These are phyloP conservation scores for Verticillium albo-atrum DNA, from an alignment of 2,329 filamentous ascomycete genomes.

Conservation along the genomic window DNA sequence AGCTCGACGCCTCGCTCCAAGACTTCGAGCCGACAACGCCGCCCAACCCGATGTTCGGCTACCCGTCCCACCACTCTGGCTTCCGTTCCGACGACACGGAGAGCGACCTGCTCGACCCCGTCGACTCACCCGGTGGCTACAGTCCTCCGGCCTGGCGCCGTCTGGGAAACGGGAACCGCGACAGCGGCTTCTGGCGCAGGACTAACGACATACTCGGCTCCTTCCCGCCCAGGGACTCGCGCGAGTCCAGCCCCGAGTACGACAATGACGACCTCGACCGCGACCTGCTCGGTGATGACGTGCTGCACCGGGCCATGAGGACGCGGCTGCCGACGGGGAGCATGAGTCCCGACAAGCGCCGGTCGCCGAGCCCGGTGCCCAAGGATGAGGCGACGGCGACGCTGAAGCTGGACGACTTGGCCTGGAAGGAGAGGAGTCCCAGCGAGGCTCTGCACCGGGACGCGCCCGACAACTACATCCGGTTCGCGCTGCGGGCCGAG, in stretches of 20 bases:
- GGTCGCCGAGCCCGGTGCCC: constrained; percentile 40
- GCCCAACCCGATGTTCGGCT: constrained; percentile 24
- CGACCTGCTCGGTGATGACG: constrained; percentile 28
- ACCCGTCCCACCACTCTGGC: constrained; percentile 36
- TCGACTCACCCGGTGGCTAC: constrained; percentile 52
- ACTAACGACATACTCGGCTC: constrained; percentile 48
- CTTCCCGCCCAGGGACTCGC: constrained; percentile 25
- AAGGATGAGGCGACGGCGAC: constrained; percentile 32
- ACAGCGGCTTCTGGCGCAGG: constrained; percentile 56
- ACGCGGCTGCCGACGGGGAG: constrained; percentile 53
- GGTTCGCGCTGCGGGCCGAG: constrained; percentile 82
- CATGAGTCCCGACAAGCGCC: constrained; percentile 49
- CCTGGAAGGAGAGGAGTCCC: constrained; percentile 22
- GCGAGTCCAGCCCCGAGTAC: constrained; percentile 27
- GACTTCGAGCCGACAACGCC: constrained; percentile 48
- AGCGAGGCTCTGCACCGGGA: constrained; percentile 22
- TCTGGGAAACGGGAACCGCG: constrained; percentile 54
- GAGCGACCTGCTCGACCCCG: constrained; percentile 30
- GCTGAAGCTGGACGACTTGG: constrained; percentile 27
- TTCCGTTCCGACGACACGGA: constrained; percentile 34
- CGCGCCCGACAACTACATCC: constrained; percentile 60
- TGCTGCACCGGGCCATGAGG: constrained; percentile 47
- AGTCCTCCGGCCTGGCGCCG: constrained; percentile 58
- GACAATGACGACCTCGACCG: too few species aligned
- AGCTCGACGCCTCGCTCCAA: constrained; percentile 48